Percentiles rank a stretch among this genome's conserved stretches.
phyloP scores from a whole-genome alignment of 2,329 filamentous ascomycete species.

The Albifimbria verrucaria region DNA sequence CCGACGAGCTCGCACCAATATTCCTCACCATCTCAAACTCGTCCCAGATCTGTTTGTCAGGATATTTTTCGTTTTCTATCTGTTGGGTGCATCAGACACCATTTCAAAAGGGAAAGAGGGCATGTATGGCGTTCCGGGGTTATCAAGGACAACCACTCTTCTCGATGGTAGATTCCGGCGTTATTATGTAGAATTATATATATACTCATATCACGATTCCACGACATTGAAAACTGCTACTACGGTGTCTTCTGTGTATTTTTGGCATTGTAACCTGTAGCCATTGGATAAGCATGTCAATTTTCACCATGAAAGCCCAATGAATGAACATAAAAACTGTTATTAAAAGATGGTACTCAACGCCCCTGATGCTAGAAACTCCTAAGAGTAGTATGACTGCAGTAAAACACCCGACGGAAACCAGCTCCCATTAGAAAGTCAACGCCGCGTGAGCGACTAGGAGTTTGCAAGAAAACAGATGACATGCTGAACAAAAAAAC shows the following conservation, averaged over 20 bases:
- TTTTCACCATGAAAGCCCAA: too few species aligned
- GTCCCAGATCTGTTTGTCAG: background rate
- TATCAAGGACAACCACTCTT: conserved; percentile 5
- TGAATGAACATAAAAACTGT: background rate
- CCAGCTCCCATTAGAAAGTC: background rate
- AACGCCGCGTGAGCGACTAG: background rate
- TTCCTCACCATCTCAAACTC: background rate
- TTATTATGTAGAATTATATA: background rate
- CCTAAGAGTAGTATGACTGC: background rate
- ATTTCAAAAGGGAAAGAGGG: conserved; percentile 1
- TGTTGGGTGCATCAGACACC: conserved; percentile 19
- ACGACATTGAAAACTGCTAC: too few species aligned
- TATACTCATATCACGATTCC: too few species aligned
- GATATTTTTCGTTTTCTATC: background rate
- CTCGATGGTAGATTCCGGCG: background rate
- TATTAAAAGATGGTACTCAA: conserved; percentile 2
- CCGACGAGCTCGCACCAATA: too few species aligned
- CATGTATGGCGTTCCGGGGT: conserved; percentile 15
- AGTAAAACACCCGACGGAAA: background rate
- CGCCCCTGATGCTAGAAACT: conserved; percentile 2
- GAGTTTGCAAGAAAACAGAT: background rate
- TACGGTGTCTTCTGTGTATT: too few species aligned
- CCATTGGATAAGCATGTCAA: too few species aligned
- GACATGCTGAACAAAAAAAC: background rate
- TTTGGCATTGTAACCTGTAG: too few species aligned